Conservation (phyloP, 208 protist genomes). For the Acanthamoeba castellanii region DNA sequence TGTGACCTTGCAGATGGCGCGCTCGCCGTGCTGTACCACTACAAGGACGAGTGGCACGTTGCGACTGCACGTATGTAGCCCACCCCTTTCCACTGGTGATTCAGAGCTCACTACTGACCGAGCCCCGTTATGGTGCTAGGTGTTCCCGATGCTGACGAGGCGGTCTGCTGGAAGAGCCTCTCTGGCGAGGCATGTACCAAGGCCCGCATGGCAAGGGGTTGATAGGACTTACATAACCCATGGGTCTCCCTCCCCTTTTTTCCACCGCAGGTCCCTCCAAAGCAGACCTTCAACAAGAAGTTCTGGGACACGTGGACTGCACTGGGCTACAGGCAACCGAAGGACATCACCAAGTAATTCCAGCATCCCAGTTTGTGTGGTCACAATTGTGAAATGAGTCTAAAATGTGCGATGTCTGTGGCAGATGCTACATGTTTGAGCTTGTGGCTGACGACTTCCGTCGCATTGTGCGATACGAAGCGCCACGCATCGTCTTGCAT, state of each 20-base stretch:
- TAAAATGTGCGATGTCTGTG: background rate
- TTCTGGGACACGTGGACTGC: conserved; percentile 45
- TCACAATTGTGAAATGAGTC: background rate
- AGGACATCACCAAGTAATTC: background rate
- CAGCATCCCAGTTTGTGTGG: background rate
- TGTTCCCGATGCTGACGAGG: conserved; percentile 27
- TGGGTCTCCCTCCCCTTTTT: too few relatives aligned
- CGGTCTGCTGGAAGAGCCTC: conserved; percentile 59
- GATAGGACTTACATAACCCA: too few relatives aligned
- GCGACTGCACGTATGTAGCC: background rate
- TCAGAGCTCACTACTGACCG: too few relatives aligned
- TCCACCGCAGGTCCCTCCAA: background rate
- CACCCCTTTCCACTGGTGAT: background rate
- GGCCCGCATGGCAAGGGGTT: background rate
- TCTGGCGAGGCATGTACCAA: background rate
- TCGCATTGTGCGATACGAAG: conserved; percentile 10
- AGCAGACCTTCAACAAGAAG: conserved; percentile 15
- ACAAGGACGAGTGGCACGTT: conserved; percentile 62
- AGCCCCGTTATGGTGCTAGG: background rate
- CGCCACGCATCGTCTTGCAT: background rate
- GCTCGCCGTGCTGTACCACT: conserved; percentile 47
- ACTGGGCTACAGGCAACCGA: background rate
- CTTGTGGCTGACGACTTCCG: conserved; percentile 3
- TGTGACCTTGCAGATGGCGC: background rate
- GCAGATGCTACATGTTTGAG: conserved; percentile 50